These are phyloP conservation scores for Euphrasia arctica DNA, from an alignment of 305 asterid species.

Conservation along the genomic window DNA sequence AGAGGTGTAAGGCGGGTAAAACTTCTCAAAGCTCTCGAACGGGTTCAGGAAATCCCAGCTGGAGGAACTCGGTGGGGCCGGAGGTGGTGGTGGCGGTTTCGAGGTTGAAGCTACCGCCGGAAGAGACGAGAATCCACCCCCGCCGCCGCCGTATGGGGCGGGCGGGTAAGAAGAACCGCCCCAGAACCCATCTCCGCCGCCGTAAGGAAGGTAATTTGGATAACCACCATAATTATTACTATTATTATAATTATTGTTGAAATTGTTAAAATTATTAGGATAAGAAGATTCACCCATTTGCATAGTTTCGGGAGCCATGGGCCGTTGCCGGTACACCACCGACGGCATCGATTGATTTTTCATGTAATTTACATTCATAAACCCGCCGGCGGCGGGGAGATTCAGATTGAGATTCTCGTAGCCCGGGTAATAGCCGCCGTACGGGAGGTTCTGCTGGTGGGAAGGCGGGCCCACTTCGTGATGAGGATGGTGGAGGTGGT, in stretches of 20 bases:
- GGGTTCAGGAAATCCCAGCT: constrained; percentile 94
- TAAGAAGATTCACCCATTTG: constrained; percentile 48
- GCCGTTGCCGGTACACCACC: constrained; percentile 63
- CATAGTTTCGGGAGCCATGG: constrained; percentile 56
- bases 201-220: constrained; percentile 33
- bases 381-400: constrained; percentile 42
- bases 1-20: constrained; percentile 61
- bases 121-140: too few species aligned
- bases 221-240: constrained; percentile 23
- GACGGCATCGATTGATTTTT: constrained; percentile 71
- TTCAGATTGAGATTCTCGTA: constrained; percentile 35
- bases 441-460: constrained; percentile 32
- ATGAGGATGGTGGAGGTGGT: constrained; percentile 23
- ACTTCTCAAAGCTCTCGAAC: constrained; percentile 71
- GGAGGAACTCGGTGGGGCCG: too few species aligned
- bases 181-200: constrained; percentile 45
- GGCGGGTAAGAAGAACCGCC: constrained; percentile 44
- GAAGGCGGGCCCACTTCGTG: constrained; percentile 42
- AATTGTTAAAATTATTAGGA: constrained; percentile 29
- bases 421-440: constrained; percentile 42
- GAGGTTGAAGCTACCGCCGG: too few species aligned
- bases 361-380: constrained; percentile 67
- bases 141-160: constrained; percentile 18
- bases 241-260: too few species aligned
- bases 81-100: too few species aligned